A percentile compares a stretch with the other conserved stretches of the same genome.
These are phyloP conservation scores for Trifolium repens DNA, from an alignment of 306 rosid genomes.

Conservation along the genomic window DNA sequence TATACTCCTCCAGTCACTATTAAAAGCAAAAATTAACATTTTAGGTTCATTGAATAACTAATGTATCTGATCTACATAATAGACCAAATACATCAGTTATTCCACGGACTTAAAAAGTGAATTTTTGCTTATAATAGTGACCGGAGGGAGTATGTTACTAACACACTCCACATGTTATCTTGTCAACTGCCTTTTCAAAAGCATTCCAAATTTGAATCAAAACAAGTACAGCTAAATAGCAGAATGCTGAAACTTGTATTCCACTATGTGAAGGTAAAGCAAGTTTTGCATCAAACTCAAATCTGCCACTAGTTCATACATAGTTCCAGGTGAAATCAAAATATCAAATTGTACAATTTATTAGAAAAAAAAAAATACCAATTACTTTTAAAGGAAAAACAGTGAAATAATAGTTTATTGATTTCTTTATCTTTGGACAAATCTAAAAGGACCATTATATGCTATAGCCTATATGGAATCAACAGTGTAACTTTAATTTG, in stretches of 20 bases:
- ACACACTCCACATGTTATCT: constrained; percentile 6
- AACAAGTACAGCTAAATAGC: constrained; percentile 21
- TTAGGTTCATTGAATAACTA: no score
- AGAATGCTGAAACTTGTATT: constrained; percentile 31
- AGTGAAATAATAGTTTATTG: constrained; percentile 27
- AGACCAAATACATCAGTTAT: no score
- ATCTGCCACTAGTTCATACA: constrained; percentile 21
- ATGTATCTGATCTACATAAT: no score
- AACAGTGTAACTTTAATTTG: constrained; percentile 22
- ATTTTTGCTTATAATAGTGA: no score
- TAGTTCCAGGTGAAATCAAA: constrained; percentile 16
- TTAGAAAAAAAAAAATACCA: neutral
- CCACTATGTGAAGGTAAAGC: constrained; percentile 22
- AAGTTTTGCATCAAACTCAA: constrained; percentile 15
- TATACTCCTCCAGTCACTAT: neutral
- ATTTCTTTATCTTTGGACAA: constrained; percentile 18
- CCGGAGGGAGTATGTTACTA: neutral
- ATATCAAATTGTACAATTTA: constrained; percentile 23
- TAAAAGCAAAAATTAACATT: no score
- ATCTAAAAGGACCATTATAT: neutral
- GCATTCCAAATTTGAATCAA: constrained; percentile 16
- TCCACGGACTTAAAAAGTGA: no score
- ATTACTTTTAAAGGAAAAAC: constrained; percentile 16
- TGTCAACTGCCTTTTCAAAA: constrained; percentile 28
- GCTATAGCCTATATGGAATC: constrained; percentile 10